phyloP scores from a whole-genome alignment of 352 stramenopile genomes.

The Globisporangium emineosum region DNA sequence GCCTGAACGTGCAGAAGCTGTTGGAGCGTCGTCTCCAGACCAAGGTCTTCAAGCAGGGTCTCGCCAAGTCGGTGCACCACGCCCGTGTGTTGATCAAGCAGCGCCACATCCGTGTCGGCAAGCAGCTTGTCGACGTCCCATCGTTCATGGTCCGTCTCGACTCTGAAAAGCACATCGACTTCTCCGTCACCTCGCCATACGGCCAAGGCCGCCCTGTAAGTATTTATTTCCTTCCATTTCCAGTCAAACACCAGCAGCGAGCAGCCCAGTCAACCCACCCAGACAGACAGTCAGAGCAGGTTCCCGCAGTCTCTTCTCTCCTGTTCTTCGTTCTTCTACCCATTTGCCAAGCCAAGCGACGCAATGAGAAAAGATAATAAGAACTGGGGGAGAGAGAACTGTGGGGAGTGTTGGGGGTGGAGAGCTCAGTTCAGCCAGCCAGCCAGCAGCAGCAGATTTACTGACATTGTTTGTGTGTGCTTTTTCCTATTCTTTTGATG shows the following conservation, averaged over 20 bases:
- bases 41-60: constrained; percentile 98
- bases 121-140: constrained; percentile 98
- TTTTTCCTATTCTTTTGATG: not conserved
- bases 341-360: not conserved
- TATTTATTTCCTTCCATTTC: constrained; percentile 1
- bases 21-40: constrained; percentile 98
- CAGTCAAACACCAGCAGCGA: not conserved
- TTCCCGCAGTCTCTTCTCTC: not conserved
- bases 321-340: not conserved
- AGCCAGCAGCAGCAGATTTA: too few relatives aligned
- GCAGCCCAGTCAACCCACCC: not conserved
- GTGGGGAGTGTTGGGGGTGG: not conserved
- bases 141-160: constrained; percentile 98
- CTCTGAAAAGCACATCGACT: constrained; percentile 99
- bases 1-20: constrained; percentile 98
- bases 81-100: constrained; percentile 99
- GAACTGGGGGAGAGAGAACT: not conserved
- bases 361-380: not conserved
- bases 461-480: constrained; percentile 12
- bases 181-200: constrained; percentile 97
- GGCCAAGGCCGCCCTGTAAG: constrained; percentile 92
- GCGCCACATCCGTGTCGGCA: constrained; percentile 99
- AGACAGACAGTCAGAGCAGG: constrained; percentile 1
- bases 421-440: not conserved
- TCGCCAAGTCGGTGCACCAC: constrained; percentile 99